Percentiles rank a stretch among this genome's conserved stretches.
These are phyloP conservation scores for Oxyria digyna DNA, from an alignment of 148 eudicot genomes.

Conservation along the genomic window DNA sequence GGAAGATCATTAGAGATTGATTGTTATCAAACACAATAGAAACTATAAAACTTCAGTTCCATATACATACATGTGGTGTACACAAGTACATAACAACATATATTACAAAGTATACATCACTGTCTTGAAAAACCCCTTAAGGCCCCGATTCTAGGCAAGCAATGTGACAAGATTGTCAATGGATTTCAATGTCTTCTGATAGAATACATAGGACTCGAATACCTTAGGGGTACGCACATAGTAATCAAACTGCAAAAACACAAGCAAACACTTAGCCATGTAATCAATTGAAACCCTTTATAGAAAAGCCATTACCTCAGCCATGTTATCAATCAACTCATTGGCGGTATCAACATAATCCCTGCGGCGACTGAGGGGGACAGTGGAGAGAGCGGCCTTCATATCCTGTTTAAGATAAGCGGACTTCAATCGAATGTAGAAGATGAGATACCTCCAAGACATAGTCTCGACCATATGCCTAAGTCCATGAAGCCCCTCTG, in stretches of 20 bases:
- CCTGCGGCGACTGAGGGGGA: constrained; percentile 25
- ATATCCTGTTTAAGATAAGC: constrained; percentile 68
- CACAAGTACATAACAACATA: neutral
- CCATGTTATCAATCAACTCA: constrained; percentile 72
- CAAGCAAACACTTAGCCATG: too few species aligned
- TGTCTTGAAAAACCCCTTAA: neutral
- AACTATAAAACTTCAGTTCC: neutral
- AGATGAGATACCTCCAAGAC: constrained; percentile 84
- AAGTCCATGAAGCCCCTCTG: constrained; percentile 63
- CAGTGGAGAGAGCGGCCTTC: constrained; percentile 43
- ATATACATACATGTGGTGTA: neutral
- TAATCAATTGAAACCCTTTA: too few species aligned
- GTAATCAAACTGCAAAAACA: constrained; percentile 53
- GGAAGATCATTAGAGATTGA: too few species aligned
- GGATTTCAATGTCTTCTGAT: constrained; percentile 83
- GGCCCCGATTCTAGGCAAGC: constrained; percentile 19
- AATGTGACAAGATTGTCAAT: constrained; percentile 60
- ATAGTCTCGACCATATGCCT: constrained; percentile 73
- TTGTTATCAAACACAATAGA: neutral
- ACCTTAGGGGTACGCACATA: constrained; percentile 71
- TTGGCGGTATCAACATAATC: constrained; percentile 57
- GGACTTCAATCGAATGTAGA: constrained; percentile 55
- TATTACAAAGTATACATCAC: neutral
- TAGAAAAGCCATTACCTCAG: constrained; percentile 51
- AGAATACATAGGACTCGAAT: constrained; percentile 65